Evolutionary conservation across 192 early-diverging fungal genomes (phyloP), one percentile per base, ranked within the genome.

Genomic region (Entomortierella parvispora): DNA sequence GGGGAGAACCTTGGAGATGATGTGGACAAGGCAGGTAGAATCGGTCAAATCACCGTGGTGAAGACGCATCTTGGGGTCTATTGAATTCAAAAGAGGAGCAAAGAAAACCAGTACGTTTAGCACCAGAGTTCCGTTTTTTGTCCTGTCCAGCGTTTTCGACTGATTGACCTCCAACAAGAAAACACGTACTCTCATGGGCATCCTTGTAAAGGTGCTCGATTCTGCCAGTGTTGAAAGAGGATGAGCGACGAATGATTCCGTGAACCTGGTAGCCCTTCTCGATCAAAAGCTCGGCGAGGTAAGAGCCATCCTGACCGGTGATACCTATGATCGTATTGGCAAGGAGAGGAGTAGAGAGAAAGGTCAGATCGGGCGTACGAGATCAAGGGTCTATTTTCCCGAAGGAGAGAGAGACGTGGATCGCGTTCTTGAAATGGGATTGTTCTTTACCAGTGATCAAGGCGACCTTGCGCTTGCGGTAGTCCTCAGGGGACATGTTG

Each of bases 21-120:
- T 93, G 63, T 92, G 85, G 26, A 92, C 91, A 40, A 93, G 72
- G 81, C 88, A 90, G 9, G 92, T 91, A 4, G 92, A 90, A 65
- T 93, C 92, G 40, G 92, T 93, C 75, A 93, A 86, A 58, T 93
- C 92, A 70, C 92, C 92, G 71, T 93, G 86, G 80, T 93, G 92
- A 47, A 93, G 85, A 60, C 92, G 86, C 88, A 92, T 90, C 55
- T 88, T 86, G 37, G 88, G 83, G 62, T 80, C 86, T 87, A 65
- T 29, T 3, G n/a, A 34, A 4, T 42, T 42, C 37, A 7, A 25
- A 26, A 25, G 4, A 5, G n/a, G 4, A 10, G 11, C 1, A 32
- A 15, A 33, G 34, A 31, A 34, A 4, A 34, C 26, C 45, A 28
- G 22, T 28, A 33, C 54, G 22, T n/a, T 26, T 52, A 1, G 20